These are phyloP conservation scores for Epichloe baconii DNA, from an alignment of 2,329 filamentous ascomycete species.

Conservation along the genomic window DNA sequence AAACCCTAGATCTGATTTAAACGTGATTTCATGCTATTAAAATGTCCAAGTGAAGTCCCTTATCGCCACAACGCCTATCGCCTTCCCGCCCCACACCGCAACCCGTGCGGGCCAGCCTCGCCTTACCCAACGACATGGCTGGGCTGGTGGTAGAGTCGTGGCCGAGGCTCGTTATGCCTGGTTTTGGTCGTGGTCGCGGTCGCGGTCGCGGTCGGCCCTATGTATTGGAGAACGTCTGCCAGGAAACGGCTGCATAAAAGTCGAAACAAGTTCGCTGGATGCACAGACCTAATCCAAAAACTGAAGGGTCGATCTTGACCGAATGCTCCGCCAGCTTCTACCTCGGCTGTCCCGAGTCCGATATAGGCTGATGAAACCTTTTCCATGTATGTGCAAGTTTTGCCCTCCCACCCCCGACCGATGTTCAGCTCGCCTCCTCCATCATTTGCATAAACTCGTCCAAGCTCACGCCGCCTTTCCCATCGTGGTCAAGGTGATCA, in stretches of 20 bases:
- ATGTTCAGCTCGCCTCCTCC: slow-evolving; percentile 26
- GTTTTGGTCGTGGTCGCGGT: background rate
- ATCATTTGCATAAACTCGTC: slow-evolving; percentile 58
- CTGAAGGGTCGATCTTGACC: background rate
- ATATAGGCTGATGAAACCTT: background rate
- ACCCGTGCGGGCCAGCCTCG: background rate
- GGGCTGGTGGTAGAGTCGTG: background rate
- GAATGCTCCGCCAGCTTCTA: background rate
- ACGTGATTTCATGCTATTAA: slow-evolving; percentile 4
- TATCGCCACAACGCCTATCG: slow-evolving; percentile 1
- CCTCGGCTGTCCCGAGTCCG: background rate
- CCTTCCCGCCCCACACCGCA: background rate
- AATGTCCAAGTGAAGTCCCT: slow-evolving; percentile 4
- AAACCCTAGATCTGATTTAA: slow-evolving; percentile 21
- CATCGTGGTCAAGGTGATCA: slow-evolving; percentile 92
- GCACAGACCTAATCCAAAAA: background rate
- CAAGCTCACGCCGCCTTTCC: slow-evolving; percentile 64
- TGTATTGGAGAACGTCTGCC: background rate
- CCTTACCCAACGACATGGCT: background rate
- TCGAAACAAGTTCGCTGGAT: background rate
- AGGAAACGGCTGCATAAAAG: background rate
- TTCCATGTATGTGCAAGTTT: background rate
- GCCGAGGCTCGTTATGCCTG: background rate
- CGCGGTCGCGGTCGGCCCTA: background rate
- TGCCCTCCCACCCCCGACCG: background rate